Conservation (phyloP, 169 alveolate species). For the Perkinsus olseni region DNA sequence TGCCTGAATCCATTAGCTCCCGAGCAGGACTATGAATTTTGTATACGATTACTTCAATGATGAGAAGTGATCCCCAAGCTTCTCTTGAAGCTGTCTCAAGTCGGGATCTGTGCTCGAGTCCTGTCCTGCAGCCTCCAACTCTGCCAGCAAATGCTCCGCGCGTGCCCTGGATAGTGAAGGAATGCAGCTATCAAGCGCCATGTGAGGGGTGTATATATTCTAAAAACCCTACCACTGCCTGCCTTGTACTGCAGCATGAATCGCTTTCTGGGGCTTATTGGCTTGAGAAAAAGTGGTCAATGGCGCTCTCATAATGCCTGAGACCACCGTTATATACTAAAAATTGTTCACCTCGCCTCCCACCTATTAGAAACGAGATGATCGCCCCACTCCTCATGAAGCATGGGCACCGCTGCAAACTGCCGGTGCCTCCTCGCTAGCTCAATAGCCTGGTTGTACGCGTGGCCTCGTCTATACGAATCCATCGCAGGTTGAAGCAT, state of each 20-base stretch:
- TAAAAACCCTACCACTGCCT: slow-evolving; percentile 69
- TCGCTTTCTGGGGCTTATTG: slow-evolving; percentile 71
- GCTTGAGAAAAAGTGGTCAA: slow-evolving; percentile 85
- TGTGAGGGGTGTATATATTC: not conserved
- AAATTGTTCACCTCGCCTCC: too few relatives aligned
- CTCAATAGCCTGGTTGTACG: slow-evolving; percentile 72
- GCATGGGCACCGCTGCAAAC: slow-evolving; percentile 41
- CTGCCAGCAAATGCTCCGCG: slow-evolving; percentile 69
- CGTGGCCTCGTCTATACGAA: slow-evolving; percentile 42
- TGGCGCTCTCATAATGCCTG: slow-evolving; percentile 71
- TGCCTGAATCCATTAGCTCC: not conserved
- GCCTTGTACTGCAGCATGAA: slow-evolving; percentile 80
- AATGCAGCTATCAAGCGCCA: too few relatives aligned
- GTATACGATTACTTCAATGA: not conserved
- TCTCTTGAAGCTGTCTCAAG: not conserved
- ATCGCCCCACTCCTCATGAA: slow-evolving; percentile 89
- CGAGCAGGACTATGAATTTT: not conserved
- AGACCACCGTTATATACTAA: not conserved
- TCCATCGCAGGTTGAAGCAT: slow-evolving; percentile 65
- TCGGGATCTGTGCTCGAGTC: not conserved
- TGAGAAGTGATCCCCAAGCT: not conserved
- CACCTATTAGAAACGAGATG: slow-evolving; percentile 32
- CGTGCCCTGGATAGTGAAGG: not conserved
- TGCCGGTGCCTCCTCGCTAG: slow-evolving; percentile 65
- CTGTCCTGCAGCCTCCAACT: not conserved